phyloP scores from a whole-genome alignment of 225 moss, liverwort and hornwort genomes.

The Pleurozium schreberi region DNA sequence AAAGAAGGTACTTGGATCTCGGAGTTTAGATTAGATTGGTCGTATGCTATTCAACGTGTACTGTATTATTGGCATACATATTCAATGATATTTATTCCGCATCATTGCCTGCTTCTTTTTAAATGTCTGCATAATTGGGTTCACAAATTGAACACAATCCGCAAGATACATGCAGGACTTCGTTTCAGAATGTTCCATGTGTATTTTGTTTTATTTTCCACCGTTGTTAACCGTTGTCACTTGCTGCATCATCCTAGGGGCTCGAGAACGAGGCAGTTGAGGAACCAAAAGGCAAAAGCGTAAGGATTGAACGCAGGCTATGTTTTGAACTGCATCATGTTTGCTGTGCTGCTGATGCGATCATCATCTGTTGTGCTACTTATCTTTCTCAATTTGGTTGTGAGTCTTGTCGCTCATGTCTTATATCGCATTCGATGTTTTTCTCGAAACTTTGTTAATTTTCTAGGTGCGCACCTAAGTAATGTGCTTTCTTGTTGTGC shows the following conservation, averaged over 20 bases:
- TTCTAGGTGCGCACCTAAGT: neutral
- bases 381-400: neutral
- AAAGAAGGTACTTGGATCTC: conserved; percentile 37
- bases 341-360: conserved; percentile 2
- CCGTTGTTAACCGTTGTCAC: neutral
- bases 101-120: neutral
- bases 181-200: neutral
- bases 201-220: neutral
- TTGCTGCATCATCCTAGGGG: conserved; percentile 15
- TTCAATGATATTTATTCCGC: neutral
- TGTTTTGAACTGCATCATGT: conserved; percentile 7
- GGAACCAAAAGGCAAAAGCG: conserved; percentile 63
- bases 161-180: neutral
- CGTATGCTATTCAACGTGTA: neutral
- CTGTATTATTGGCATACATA: neutral
- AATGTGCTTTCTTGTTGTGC: neutral
- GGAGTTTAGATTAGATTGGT: neutral
- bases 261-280: conserved; percentile 42
- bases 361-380: neutral
- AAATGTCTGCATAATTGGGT: neutral
- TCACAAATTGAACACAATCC: neutral
- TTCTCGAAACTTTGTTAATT: neutral
- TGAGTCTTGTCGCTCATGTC: neutral
- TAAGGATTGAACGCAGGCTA: conserved; percentile 37
- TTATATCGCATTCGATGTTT: neutral